phyloP scores from a whole-genome alignment of 768 basidiomycete genomes.

The Rhodotorula paludigena region DNA sequence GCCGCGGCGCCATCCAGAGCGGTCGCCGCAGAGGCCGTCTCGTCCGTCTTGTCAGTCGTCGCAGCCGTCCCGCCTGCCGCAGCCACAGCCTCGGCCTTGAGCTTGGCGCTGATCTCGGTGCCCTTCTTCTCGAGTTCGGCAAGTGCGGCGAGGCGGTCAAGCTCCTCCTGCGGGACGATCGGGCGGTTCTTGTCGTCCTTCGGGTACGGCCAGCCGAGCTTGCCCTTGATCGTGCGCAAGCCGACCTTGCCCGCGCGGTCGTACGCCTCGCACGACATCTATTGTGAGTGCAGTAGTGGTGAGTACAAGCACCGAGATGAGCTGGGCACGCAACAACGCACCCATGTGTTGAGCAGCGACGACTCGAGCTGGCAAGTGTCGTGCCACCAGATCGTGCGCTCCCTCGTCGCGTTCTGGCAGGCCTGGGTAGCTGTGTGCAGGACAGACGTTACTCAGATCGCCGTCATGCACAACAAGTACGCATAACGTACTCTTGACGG shows the following conservation, averaged over 20 bases:
- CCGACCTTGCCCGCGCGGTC: neutral
- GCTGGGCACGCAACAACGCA: too few relatives aligned
- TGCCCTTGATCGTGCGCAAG: neutral
- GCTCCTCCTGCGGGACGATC: neutral
- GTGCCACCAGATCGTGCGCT: slow-evolving; percentile 10
- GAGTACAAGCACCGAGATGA: too few relatives aligned
- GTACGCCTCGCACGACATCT: slow-evolving; percentile 3
- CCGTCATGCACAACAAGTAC: too few relatives aligned
- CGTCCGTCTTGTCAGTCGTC: too few relatives aligned
- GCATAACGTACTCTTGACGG: neutral
- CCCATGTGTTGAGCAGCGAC: slow-evolving; percentile 25
- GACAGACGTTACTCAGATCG: neutral
- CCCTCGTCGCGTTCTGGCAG: slow-evolving; percentile 10
- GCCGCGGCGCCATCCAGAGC: too few relatives aligned
- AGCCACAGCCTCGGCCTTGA: neutral
- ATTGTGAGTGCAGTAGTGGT: too few relatives aligned
- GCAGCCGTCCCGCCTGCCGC: too few relatives aligned
- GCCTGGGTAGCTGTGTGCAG: neutral
- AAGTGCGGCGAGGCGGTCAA: neutral
- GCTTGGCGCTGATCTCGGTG: neutral
- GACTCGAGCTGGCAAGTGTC: slow-evolving; percentile 25
- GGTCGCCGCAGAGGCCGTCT: too few relatives aligned
- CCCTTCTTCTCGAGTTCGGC: neutral
- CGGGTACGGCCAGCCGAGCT: neutral
- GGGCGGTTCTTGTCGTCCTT: neutral